Base-by-base conservation (phyloP, 441 rosid genomes). In the Adansonia rubrostipa region DNA sequence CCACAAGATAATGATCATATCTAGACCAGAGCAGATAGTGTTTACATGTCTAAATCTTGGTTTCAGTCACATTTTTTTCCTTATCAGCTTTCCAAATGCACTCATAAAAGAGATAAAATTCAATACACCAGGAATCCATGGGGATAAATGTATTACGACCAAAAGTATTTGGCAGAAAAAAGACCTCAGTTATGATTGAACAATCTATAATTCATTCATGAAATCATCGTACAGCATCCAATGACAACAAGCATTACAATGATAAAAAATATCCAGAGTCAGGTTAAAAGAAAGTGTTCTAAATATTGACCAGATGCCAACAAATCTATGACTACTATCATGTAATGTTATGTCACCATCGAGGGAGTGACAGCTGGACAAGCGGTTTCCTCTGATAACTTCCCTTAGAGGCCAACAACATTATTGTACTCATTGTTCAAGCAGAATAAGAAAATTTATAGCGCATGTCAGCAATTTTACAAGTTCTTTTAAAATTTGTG, bases 41-140 rank as follows among this genome's bases (percentile, higher is more conserved):
- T 28, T 28, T 28, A 28, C 33, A 28, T 28, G 33, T 28, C 33
- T 28, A 28, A 28, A 28, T 28, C 33, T 28, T 28, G 33, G 33
- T 2, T 28, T 17, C 47, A 36, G 70, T 36, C 47, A 11, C 9
- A 4, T 36, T 24, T 65, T 36, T 14, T 0, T 5, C n/a, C 40
- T 44, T 28, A 63, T 65, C 9, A 65, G 40, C 44, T 40, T 17
- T 62, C 42, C 48, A 69, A 74, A 72, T 54, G 62, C 64, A 56
- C 36, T 56, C 24, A 17, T 11, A 9, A 56, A 36, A 54, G 62
- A 53, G 2, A 36, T n/a, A 36, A 24, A 72, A n/a, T 36, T 54
- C 6, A 5, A 56, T 54, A 40, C 64, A 54, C n/a, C 48, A 70
- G 33, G 42, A 48, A 69, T 40, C 9, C 9, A 45, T 6, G 57